These are phyloP conservation scores for Hortaea werneckii DNA, from an alignment of 2,329 filamentous ascomycete genomes.

Conservation along the genomic window DNA sequence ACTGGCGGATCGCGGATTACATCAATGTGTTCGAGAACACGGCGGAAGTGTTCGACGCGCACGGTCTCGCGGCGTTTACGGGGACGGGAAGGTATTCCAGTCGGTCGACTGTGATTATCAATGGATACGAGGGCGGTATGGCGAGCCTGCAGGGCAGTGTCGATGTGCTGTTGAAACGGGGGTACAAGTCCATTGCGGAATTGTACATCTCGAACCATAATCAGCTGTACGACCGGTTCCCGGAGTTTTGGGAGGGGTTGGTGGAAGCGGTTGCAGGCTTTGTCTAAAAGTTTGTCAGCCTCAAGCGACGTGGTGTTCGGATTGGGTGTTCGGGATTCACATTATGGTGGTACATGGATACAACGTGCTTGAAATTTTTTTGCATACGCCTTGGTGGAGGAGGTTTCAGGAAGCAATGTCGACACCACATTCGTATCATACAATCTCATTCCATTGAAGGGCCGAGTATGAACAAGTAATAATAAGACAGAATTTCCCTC, in stretches of 20 bases:
- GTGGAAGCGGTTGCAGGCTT: not conserved
- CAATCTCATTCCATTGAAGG: no score
- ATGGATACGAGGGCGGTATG: conserved; percentile 3
- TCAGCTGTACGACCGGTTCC: conserved; percentile 1
- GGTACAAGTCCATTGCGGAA: conserved; percentile 3
- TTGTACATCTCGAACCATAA: conserved; percentile 4
- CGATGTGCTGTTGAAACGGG: conserved; percentile 1
- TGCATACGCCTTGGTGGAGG: no score
- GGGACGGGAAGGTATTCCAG: conserved; percentile 3
- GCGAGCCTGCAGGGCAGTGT: conserved; percentile 1
- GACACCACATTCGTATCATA: no score
- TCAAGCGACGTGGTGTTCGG: no score
- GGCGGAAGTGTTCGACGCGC: conserved; percentile 5
- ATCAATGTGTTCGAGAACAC: conserved; percentile 15
- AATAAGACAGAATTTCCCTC: no score
- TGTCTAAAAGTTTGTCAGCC: not conserved
- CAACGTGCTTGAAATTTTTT: no score
- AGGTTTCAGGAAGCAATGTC: no score
- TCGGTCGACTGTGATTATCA: conserved; percentile 13
- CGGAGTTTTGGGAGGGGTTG: conserved; percentile 2
- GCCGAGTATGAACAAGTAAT: no score
- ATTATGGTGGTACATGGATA: no score
- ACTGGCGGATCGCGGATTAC: conserved; percentile 14
- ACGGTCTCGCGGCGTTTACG: conserved; percentile 3
- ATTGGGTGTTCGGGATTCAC: no score